phyloP scores from a whole-genome alignment of 139 green algal genomes.

The Pycnococcus provasolii region DNA sequence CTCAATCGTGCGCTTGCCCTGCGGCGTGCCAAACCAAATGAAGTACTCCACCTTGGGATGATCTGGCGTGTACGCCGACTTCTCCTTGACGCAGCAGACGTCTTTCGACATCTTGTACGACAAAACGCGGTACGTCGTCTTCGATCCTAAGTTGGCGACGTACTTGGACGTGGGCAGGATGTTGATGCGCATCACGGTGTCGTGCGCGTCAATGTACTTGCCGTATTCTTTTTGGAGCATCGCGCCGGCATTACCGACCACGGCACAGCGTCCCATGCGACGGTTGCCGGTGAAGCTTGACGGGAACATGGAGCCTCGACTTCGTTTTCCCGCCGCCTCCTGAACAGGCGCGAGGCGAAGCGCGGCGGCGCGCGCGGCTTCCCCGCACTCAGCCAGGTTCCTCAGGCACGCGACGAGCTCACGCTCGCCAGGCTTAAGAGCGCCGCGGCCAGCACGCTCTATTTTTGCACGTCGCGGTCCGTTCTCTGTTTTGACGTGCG shows the following conservation, averaged over 20 bases:
- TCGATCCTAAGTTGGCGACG: constrained; percentile 16
- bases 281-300: too few relatives aligned
- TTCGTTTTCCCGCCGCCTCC: too few relatives aligned
- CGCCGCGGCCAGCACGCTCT: too few relatives aligned
- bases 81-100: constrained; percentile 24
- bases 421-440: too few relatives aligned
- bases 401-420: too few relatives aligned
- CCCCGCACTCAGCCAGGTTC: too few relatives aligned
- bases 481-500: too few relatives aligned
- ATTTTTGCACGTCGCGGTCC: too few relatives aligned
- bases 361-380: too few relatives aligned
- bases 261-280: not conserved
- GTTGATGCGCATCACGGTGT: constrained; percentile 15
- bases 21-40: constrained; percentile 13
- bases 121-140: constrained; percentile 14
- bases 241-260: constrained; percentile 16
- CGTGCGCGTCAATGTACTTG: constrained; percentile 18
- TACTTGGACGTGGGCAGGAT: constrained; percentile 21
- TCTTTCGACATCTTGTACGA: constrained; percentile 31
- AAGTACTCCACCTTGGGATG: constrained; percentile 19
- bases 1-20: not conserved
- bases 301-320: too few relatives aligned
- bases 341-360: too few relatives aligned
- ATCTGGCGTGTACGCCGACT: constrained; percentile 15
- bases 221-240: constrained; percentile 17